phyloP scores from a whole-genome alignment of 805 yeast species.

The Grigorovia transvaalensis region DNA sequence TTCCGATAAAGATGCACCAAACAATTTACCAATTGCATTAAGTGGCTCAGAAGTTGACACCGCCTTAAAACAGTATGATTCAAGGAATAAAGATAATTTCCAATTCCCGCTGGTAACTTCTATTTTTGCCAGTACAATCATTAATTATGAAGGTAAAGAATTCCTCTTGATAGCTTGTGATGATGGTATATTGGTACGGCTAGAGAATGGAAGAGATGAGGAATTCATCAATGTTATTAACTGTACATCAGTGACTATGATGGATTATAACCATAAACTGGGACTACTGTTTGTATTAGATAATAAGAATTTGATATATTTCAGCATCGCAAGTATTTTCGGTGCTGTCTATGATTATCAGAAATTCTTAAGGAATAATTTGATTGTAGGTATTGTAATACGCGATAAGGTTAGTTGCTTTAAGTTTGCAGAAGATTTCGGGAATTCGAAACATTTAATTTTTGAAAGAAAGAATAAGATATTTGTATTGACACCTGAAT shows the following conservation, averaged over 20 bases:
- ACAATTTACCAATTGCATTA: constrained; percentile 43
- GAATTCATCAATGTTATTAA: constrained; percentile 19
- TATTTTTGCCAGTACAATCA: constrained; percentile 36
- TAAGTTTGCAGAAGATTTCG: constrained; percentile 58
- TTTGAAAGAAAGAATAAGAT: constrained; percentile 42
- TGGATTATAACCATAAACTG: constrained; percentile 40
- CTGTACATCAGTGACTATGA: constrained; percentile 41
- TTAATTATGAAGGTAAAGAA: constrained; percentile 35
- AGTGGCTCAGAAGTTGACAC: constrained; percentile 42
- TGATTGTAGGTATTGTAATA: constrained; percentile 39
- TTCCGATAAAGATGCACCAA: constrained; percentile 41
- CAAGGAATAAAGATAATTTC: constrained; percentile 1
- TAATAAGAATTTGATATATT: constrained; percentile 49
- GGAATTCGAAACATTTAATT: constrained; percentile 45
- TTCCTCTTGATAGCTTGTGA: constrained; percentile 51
- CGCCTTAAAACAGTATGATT: constrained; percentile 29
- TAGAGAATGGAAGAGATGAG: constrained; percentile 5
- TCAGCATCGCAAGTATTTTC: constrained; percentile 51
- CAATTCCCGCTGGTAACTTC: constrained; percentile 23
- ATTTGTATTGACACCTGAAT: constrained; percentile 33
- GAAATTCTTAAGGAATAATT: constrained; percentile 25
- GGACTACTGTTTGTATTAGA: constrained; percentile 49
- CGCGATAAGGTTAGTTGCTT: constrained; percentile 51
- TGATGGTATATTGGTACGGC: constrained; percentile 49
- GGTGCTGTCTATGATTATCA: constrained; percentile 42